Evolutionary conservation across 2,329 filamentous ascomycete species (phyloP), one percentile per base, ranked within the genome.

Genomic region (Diaporthe sp.): DNA sequence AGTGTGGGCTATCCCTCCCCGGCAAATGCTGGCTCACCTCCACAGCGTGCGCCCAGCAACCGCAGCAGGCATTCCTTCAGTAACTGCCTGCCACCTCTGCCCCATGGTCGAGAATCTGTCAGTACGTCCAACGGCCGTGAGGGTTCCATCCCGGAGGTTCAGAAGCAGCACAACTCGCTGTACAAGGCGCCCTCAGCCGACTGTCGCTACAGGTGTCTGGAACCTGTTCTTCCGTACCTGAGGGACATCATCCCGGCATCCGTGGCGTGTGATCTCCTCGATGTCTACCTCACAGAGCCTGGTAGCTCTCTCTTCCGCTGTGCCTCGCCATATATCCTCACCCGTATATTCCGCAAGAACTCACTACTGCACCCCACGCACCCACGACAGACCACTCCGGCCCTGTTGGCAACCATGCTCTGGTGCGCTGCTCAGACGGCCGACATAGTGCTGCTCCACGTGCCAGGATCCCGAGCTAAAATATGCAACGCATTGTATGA

Each of bases 341-440:
- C 86, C 0, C 82, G 85, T 31, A 83, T 89, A 71, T 85, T 88
- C 60, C 83, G 87, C 25, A 86, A 84, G 75, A 83, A 83, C 72
- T 87, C 86, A 0, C 81, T 89, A 6, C 80, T 87, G 0, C 83
- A 86, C 57, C 80, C 84, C 2, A 81, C 82, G 0, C 83, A 83
- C 25, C 86, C 86, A 2, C 83, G 87, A 34, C 81, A 79, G 13
- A 85, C 84, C 0, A 85, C 86, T 0, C 85, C 87, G 0, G 86
- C 87, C 1, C 80, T 89, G 6, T 79, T 89, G 8, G 83, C 85
- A 0, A 86, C 86, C 1, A 88, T 89, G 75, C 81, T 89, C 0
- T 89, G 87, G 84, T 86, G 84, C 60, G 84, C 85, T 13, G 85
- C 86, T 0, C 86, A 89, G 74, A 88, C 86, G 15, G 86, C 87